Base-by-base conservation (phyloP, 2,329 filamentous ascomycete genomes). In the Didymella sp. region DNA sequence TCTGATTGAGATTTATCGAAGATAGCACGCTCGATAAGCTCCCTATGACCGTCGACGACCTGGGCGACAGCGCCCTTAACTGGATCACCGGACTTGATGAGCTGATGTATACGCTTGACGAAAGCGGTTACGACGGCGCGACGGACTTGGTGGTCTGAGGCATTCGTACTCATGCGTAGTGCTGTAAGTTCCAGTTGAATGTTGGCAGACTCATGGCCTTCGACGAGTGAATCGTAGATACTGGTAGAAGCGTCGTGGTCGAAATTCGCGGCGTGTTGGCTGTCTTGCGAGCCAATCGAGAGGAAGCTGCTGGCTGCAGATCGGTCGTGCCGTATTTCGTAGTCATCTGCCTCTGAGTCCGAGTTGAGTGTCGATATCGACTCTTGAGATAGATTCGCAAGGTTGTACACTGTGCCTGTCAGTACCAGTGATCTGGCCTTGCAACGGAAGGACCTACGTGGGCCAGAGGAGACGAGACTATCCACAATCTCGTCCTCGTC, bases 151-250 rank as follows among this genome's bases (percentile, higher is more conserved):
- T 89, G 85, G 70, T 96, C 94, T 1, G 92, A 93, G 2, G 95
- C 95, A 70, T 98, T 92, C 69, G 90, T 91, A 51, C 89, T 89
- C 75, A 99, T 91, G 11, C 94, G 89, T n/a, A 98, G 82, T 43
- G 92, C 91, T 81, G 93, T 96, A 61, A 99, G 90, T 74, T 99
- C 95, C 30, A 98, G 85, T 73, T 94, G 92, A 69, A 96, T 93
- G 62, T 96, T 95, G 72, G 96, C 91, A 11, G 87, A 85, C 13
- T 86, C 85, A 46, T 86, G 81, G 21, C 88, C 89, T 58, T 87
- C 85, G 48, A 89, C 88, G 38, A 98, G 82, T 22, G 92, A 90
- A 69, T 97, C 93, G 60, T 93, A 84, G n/a, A 98, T 85, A 59
- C 91, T 94, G 62, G 88, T 83, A 3, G 94, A 90, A 24, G 94